Evolutionary conservation across 2,329 filamentous ascomycete species (phyloP).

Genomic region (Penicillium psychrosexuale): DNA sequence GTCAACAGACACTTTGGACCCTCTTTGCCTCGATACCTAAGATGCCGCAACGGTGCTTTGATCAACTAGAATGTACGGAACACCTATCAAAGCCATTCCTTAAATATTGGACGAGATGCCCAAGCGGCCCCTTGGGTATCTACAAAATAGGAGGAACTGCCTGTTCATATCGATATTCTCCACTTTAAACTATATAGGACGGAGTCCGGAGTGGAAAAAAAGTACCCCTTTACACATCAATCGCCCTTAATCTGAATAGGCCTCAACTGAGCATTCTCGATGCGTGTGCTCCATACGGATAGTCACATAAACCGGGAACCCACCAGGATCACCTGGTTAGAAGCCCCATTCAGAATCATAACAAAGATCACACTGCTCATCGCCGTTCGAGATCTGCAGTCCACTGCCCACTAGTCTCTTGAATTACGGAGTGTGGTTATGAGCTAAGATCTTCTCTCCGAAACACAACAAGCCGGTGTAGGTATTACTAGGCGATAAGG

Average conservation of each 20-base stretch:
- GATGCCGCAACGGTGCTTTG: not conserved
- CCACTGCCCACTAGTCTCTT: conserved; percentile 35
- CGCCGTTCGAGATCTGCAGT: conserved; percentile 44
- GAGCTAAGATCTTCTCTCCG: conserved; percentile 40
- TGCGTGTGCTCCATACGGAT: conserved; percentile 47
- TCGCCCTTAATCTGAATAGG: conserved; percentile 14
- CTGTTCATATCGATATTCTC: not conserved
- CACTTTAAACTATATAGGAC: not conserved
- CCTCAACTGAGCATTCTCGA: conserved; percentile 37
- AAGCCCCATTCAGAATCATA: conserved; percentile 57
- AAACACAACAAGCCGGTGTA: conserved; percentile 47
- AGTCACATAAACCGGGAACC: conserved; percentile 56
- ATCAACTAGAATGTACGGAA: not conserved
- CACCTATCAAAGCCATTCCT: not conserved
- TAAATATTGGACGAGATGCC: not conserved
- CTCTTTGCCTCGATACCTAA: not conserved
- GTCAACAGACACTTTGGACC: not conserved
- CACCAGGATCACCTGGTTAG: conserved; percentile 50
- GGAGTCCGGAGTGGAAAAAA: not conserved
- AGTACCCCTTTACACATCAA: conserved; percentile 7
- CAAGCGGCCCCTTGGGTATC: not conserved
- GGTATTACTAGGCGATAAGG: conserved; percentile 28
- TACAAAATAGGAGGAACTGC: not conserved
- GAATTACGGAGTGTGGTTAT: not conserved
- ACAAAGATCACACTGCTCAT: conserved; percentile 49